phyloP scores from a whole-genome alignment of 495 filamentous ascomycete species.

The Xeromyces bisporus region DNA sequence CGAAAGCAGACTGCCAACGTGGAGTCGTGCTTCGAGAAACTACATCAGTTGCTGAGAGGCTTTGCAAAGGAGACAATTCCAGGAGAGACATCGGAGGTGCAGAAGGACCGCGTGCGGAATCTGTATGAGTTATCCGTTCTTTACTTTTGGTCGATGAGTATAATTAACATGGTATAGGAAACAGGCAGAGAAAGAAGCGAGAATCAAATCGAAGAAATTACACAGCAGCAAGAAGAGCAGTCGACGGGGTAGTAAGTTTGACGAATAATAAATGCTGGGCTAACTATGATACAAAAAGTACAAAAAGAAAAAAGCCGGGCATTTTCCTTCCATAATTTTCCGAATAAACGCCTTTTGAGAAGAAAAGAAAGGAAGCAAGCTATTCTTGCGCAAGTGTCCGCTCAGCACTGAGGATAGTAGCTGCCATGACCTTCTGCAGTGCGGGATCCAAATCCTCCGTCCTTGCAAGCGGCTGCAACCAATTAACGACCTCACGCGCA shows the following conservation, averaged over 20 bases:
- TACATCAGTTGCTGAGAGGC: constrained; percentile 38
- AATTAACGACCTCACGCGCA: constrained; percentile 36
- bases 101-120: constrained; percentile 39
- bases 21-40: constrained; percentile 43
- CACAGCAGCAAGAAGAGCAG: constrained; percentile 66
- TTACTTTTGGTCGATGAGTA: constrained; percentile 12
- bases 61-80: constrained; percentile 38
- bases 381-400: constrained; percentile 12
- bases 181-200: constrained; percentile 50
- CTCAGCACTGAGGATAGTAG: constrained; percentile 33
- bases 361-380: constrained; percentile 1
- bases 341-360: constrained; percentile 6
- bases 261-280: constrained; percentile 18
- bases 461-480: constrained; percentile 40
- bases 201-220: constrained; percentile 58
- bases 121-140: constrained; percentile 35
- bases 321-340: constrained; percentile 2
- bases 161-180: constrained; percentile 32
- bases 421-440: constrained; percentile 45
- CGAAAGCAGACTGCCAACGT: constrained; percentile 50
- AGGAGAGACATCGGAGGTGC: constrained; percentile 45
- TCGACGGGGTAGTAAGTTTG: constrained; percentile 35
- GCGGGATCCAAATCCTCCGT: constrained; percentile 45
- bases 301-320: constrained; percentile 2
- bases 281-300: neutral